A percentile compares a stretch with the other conserved stretches of the same genome.
Evolutionary conservation across 371 early-diverging fungal genomes (phyloP).

Genomic region (Conidiobolus coronatus): DNA sequence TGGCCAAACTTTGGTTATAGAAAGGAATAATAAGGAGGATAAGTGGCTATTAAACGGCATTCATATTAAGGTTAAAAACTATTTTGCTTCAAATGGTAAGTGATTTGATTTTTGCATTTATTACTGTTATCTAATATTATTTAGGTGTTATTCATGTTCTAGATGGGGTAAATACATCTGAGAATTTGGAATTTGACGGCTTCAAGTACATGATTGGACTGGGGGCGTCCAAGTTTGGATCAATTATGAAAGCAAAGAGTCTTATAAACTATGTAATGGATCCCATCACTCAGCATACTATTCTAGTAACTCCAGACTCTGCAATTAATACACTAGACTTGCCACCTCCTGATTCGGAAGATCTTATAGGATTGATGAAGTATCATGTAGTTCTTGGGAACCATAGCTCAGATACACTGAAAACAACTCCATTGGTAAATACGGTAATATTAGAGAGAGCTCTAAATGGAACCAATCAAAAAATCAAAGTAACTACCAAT

Average conservation of each 20-base stretch:
- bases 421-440: neutral
- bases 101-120: neutral
- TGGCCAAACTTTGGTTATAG: neutral
- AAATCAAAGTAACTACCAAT: neutral
- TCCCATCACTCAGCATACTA: neutral
- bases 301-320: neutral
- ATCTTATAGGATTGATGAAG: neutral
- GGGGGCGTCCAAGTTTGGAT: neutral
- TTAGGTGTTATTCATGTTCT: constrained; percentile 2
- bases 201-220: constrained; percentile 1
- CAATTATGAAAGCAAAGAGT: neutral
- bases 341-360: neutral
- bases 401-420: neutral
- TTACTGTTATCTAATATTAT: neutral
- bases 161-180: neutral
- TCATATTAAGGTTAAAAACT: neutral
- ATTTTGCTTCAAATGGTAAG: constrained; percentile 1
- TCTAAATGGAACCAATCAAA: neutral
- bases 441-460: neutral
- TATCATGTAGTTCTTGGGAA: constrained; percentile 1
- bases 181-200: neutral
- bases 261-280: neutral
- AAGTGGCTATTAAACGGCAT: neutral
- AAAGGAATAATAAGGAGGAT: neutral
- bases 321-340: neutral